These are phyloP conservation scores for Podila epigama DNA, from an alignment of 192 early-diverging fungal species.

Conservation along the genomic window DNA sequence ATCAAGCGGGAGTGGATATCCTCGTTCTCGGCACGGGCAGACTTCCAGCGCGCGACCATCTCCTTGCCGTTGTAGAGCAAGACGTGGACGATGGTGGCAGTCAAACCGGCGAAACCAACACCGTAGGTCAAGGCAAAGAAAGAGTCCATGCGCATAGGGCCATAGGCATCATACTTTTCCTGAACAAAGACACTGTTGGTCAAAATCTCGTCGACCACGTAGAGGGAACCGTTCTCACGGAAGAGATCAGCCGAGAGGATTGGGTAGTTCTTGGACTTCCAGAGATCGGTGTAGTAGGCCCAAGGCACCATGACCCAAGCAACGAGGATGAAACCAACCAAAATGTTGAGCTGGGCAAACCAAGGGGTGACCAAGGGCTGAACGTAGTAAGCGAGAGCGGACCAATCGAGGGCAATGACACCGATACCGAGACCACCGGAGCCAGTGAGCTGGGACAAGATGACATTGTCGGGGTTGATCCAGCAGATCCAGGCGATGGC, in stretches of 20 bases:
- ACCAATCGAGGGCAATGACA: slow-evolving; percentile 67
- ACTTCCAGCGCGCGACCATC: slow-evolving; percentile 58
- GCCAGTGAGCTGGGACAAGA: slow-evolving; percentile 52
- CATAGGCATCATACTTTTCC: slow-evolving; percentile 42
- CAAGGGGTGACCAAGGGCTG: slow-evolving; percentile 51
- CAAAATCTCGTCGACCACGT: slow-evolving; percentile 38
- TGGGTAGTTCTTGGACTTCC: slow-evolving; percentile 48
- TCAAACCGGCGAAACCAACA: slow-evolving; percentile 60
- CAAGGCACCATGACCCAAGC: slow-evolving; percentile 58
- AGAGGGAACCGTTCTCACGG: slow-evolving; percentile 18
- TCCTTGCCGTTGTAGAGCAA: slow-evolving; percentile 73
- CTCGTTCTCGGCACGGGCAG: slow-evolving; percentile 33
- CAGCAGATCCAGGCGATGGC: slow-evolving; percentile 58
- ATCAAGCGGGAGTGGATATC: slow-evolving; percentile 74
- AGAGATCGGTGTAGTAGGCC: slow-evolving; percentile 54
- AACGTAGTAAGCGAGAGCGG: slow-evolving; percentile 49
- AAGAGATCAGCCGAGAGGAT: slow-evolving; percentile 48
- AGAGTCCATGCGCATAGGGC: slow-evolving; percentile 51
- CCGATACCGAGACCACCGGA: slow-evolving; percentile 57
- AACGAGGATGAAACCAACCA: slow-evolving; percentile 54
- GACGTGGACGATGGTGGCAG: slow-evolving; percentile 61
- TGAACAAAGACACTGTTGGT: slow-evolving; percentile 36
- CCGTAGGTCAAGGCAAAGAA: slow-evolving; percentile 56
- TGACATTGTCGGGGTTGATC: slow-evolving; percentile 48
- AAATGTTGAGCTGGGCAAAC: slow-evolving; percentile 56